Conservation (phyloP, 176 grass and related monocot genomes). For the Avena sativa region DNA sequence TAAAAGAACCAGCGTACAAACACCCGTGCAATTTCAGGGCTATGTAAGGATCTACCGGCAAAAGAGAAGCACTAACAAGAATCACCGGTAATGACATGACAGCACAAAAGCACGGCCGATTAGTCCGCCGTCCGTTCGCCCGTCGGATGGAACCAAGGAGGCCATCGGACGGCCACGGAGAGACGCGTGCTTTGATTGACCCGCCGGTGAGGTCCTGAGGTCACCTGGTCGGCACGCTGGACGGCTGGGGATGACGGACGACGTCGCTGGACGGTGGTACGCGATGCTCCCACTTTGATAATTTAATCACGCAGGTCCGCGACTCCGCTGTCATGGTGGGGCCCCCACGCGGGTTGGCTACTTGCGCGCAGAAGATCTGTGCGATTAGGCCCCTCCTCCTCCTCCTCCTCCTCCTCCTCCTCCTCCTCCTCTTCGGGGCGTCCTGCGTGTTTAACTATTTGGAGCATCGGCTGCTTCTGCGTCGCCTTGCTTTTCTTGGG, state of each 20-base stretch:
- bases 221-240: constrained; percentile 32
- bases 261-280: constrained; percentile 48
- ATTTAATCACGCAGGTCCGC: background rate
- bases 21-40: background rate
- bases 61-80: background rate
- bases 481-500: background rate
- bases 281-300: constrained; percentile 15
- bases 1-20: no score
- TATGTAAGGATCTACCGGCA: background rate
- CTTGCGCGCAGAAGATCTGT: constrained; percentile 37
- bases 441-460: background rate
- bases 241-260: constrained; percentile 21
- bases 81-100: background rate
- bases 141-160: background rate
- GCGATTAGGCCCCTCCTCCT: constrained; percentile 24
- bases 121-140: background rate
- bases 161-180: background rate
- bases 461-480: background rate
- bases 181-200: constrained; percentile 14
- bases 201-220: constrained; percentile 34
- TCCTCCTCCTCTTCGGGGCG: background rate
- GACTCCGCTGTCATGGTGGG: constrained; percentile 13
- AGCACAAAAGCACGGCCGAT: background rate
- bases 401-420: background rate
- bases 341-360: background rate